Percentiles rank a stretch among this genome's conserved stretches.
These are phyloP conservation scores for Erysimum cheiranthoides DNA, from an alignment of 345 rosid species.

Conservation along the genomic window DNA sequence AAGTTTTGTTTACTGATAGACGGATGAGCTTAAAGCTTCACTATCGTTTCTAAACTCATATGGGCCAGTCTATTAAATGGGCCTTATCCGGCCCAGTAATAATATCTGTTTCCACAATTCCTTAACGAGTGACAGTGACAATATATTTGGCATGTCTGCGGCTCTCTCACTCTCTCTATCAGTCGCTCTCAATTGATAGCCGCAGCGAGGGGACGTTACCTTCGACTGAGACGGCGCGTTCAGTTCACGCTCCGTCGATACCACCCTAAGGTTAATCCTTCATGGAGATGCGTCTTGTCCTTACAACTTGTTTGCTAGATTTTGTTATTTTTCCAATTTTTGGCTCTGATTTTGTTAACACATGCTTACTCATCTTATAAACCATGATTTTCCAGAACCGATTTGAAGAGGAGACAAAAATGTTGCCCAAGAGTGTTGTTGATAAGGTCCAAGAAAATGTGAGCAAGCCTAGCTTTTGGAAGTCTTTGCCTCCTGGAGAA, in stretches of 20 bases:
- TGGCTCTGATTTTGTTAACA: background rate
- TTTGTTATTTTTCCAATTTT: background rate
- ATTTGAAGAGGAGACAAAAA: constrained; percentile 11
- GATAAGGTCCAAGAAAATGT: background rate
- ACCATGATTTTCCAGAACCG: background rate
- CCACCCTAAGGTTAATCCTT: background rate
- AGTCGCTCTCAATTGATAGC: background rate
- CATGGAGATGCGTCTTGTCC: background rate
- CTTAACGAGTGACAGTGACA: background rate
- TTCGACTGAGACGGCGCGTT: constrained; percentile 1
- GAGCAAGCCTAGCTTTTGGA: constrained; percentile 32
- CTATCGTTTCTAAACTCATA: background rate
- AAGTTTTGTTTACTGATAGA: too few relatives aligned
- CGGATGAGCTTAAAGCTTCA: background rate
- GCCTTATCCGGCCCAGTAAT: background rate
- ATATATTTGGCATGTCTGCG: background rate
- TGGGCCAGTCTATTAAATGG: background rate
- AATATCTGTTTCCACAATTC: background rate
- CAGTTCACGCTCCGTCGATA: constrained; percentile 9
- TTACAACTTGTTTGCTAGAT: background rate
- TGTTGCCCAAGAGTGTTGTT: background rate
- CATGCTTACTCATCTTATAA: constrained; percentile 12
- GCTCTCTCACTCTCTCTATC: background rate
- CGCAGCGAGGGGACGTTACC: background rate
- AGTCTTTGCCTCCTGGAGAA: constrained; percentile 26